phyloP scores from a whole-genome alignment of 129 eudicot species.

The Scalesia atractyloides region DNA sequence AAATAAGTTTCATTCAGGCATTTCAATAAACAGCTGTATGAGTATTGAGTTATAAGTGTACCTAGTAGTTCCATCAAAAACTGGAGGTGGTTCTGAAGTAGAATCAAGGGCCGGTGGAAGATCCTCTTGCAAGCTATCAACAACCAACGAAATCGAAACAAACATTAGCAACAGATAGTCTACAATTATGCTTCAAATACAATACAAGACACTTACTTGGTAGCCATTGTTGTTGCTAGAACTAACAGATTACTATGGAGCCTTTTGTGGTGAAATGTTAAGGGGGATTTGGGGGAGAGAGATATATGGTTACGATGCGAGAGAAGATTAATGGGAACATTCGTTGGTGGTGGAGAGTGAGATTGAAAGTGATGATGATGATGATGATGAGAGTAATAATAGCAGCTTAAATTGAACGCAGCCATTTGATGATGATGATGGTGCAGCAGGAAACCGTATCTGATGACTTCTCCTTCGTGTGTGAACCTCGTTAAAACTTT shows the following conservation, averaged over 20 bases:
- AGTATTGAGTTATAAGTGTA: neutral
- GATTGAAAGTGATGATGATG: neutral
- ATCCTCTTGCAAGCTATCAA: conserved; percentile 55
- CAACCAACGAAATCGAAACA: conserved; percentile 3
- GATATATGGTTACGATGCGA: conserved; percentile 6
- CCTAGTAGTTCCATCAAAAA: conserved; percentile 85
- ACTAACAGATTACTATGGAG: conserved; percentile 8
- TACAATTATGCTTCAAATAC: neutral
- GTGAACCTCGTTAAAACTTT: conserved; percentile 29
- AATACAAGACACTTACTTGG: conserved; percentile 33
- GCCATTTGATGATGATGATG: conserved; percentile 25
- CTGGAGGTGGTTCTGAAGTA: conserved; percentile 80
- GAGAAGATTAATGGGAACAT: conserved; percentile 19
- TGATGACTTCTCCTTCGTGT: conserved; percentile 8
- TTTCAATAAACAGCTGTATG: conserved; percentile 20
- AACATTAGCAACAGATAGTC: conserved; percentile 10
- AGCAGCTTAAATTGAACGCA: conserved; percentile 28
- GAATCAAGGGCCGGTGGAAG: conserved; percentile 90
- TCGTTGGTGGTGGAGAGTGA: neutral
- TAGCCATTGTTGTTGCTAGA: conserved; percentile 41
- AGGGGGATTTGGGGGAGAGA: neutral
- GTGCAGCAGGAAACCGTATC: conserved; percentile 12
- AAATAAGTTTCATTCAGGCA: conserved; percentile 21
- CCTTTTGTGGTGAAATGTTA: conserved; percentile 12
- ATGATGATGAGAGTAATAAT: neutral